Evolutionary conservation across 1,284 basidiomycete species (phyloP).

Genomic region (Cerioporus squamosus): DNA sequence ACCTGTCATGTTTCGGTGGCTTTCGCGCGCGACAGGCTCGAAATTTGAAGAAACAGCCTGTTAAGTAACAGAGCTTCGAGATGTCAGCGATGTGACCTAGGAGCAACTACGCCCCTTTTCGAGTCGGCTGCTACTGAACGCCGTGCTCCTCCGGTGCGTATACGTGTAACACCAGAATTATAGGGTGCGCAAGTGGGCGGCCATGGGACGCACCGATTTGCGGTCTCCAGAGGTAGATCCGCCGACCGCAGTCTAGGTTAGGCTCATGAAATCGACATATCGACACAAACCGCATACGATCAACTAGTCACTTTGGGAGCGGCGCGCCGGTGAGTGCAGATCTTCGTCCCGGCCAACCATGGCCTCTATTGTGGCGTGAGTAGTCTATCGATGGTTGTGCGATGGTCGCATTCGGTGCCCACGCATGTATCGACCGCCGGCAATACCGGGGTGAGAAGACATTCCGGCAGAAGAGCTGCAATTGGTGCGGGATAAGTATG

Average conservation of each 20-base stretch:
- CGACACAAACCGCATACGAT: neutral
- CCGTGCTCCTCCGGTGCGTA: neutral
- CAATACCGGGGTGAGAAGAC: neutral
- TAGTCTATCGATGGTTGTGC: neutral
- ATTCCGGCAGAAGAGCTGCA: neutral
- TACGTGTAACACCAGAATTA: neutral
- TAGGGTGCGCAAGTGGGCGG: too few species aligned
- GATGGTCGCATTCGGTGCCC: neutral
- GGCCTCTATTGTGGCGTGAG: neutral
- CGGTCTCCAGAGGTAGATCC: neutral
- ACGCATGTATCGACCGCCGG: neutral
- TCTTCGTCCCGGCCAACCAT: neutral
- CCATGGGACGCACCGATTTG: too few species aligned
- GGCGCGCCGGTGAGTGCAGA: neutral
- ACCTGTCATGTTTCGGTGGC: too few species aligned
- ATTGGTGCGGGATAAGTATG: neutral
- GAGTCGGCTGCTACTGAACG: conserved; percentile 12
- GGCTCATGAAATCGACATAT: neutral
- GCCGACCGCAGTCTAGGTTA: conserved; percentile 10
- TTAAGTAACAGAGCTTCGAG: too few species aligned
- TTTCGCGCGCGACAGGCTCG: too few species aligned
- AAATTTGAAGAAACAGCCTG: too few species aligned
- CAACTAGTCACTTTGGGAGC: neutral
- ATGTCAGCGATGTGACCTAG: too few species aligned
- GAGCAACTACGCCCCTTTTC: too few species aligned